phyloP scores from a whole-genome alignment of 139 green algal genomes.

The Limnomonas spitsbergensis region DNA sequence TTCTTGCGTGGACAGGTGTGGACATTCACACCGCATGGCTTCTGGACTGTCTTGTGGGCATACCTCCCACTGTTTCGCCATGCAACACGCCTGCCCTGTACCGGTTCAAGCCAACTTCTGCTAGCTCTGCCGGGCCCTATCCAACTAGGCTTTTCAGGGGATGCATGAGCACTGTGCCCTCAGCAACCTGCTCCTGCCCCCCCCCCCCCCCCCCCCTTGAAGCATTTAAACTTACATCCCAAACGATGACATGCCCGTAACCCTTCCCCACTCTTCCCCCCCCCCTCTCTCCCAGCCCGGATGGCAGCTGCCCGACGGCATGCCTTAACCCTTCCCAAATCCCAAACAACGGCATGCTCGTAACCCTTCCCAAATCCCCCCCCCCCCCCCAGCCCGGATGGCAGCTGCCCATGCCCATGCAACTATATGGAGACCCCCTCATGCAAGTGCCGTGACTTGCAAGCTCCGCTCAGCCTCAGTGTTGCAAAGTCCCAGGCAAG shows the following conservation, averaged over 20 bases:
- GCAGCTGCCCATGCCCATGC: constrained; percentile 58
- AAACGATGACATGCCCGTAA: too few species aligned
- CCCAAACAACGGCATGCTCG: not conserved
- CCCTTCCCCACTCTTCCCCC: not conserved
- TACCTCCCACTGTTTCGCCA: not conserved
- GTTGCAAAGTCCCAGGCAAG: not conserved
- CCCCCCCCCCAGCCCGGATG: constrained; percentile 22
- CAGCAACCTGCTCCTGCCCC: not conserved
- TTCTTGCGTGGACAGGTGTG: constrained; percentile 64
- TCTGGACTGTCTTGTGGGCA: not conserved
- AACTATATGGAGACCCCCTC: constrained; percentile 47
- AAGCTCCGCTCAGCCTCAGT: not conserved
- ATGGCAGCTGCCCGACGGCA: too few species aligned
- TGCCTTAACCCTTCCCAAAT: too few species aligned
- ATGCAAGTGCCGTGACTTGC: constrained; percentile 24
- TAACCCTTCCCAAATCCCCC: not conserved
- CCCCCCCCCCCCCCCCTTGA: too few species aligned
- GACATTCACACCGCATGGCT: not conserved
- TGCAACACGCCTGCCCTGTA: not conserved
- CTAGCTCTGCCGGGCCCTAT: too few species aligned
- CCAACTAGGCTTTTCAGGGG: not conserved
- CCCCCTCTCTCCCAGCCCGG: not conserved
- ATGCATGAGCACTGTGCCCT: not conserved
- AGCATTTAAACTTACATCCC: too few species aligned
- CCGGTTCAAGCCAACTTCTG: not conserved